Evolutionary conservation across 805 yeast species (phyloP).

Genomic region (Cephaloascus albidus): DNA sequence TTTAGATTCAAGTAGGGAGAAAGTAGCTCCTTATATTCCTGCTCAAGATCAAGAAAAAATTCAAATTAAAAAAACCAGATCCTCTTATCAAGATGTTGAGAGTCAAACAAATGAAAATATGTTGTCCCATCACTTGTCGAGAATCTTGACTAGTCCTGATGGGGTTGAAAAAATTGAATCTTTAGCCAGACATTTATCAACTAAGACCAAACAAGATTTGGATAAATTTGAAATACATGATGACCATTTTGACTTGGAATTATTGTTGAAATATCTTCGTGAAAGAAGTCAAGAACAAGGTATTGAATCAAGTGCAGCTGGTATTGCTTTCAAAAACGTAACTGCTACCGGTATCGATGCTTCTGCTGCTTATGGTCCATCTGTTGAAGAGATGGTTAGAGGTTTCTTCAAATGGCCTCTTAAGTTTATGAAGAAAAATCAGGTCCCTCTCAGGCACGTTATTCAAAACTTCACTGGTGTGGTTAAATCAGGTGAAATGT

Average conservation of each 20-base stretch:
- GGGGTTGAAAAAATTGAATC: conserved; percentile 29
- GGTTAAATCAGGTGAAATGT: conserved; percentile 41
- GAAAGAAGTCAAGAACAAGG: conserved; percentile 17
- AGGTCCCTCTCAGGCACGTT: conserved; percentile 21
- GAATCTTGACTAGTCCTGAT: conserved; percentile 7
- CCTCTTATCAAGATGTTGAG: not conserved
- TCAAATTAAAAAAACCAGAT: not conserved
- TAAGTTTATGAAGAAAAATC: conserved; percentile 18
- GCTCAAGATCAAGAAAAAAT: not conserved
- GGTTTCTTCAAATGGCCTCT: conserved; percentile 17
- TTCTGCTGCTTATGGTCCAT: conserved; percentile 41
- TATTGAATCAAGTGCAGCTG: conserved; percentile 38
- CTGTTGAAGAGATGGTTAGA: conserved; percentile 32
- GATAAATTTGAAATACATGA: conserved; percentile 33
- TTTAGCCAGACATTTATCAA: conserved; percentile 40
- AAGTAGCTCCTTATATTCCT: not conserved
- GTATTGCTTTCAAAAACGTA: conserved; percentile 35
- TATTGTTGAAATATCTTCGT: conserved; percentile 27
- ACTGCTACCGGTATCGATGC: conserved; percentile 42
- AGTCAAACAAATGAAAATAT: conserved; percentile 8
- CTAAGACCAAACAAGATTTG: conserved; percentile 36
- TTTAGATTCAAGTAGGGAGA: not conserved
- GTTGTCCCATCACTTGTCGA: conserved; percentile 14
- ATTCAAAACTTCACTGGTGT: conserved; percentile 32
- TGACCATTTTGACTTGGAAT: conserved; percentile 35